Evolutionary conservation across 2,329 filamentous ascomycete species (phyloP).

Genomic region (Intubia oerlemansii): DNA sequence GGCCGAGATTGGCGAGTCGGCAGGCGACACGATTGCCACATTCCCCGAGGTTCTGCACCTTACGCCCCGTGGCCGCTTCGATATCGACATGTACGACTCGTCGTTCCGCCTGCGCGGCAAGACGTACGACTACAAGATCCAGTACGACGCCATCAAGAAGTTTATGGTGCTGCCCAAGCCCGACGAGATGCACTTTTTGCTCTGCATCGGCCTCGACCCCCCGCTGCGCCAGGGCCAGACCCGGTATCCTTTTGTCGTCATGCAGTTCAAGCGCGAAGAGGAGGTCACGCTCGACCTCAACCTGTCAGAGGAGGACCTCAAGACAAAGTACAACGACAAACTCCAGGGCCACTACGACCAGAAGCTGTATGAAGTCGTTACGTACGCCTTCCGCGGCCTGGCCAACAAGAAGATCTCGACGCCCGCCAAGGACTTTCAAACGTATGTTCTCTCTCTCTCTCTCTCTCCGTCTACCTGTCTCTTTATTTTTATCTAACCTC

Average conservation of each 20-base stretch:
- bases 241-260: slow-evolving; percentile 91
- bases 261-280: slow-evolving; percentile 97
- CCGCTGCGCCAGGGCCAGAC: slow-evolving; percentile 94
- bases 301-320: slow-evolving; percentile 74
- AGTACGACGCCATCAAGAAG: slow-evolving; percentile 95
- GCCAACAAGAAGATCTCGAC: slow-evolving; percentile 89
- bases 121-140: slow-evolving; percentile 99
- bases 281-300: slow-evolving; percentile 94
- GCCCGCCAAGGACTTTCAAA: slow-evolving; percentile 84
- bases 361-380: slow-evolving; percentile 80
- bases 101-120: slow-evolving; percentile 95
- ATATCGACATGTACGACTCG: slow-evolving; percentile 98
- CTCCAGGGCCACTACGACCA: slow-evolving; percentile 80
- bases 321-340: slow-evolving; percentile 74
- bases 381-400: slow-evolving; percentile 84
- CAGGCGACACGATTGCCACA: slow-evolving; percentile 94
- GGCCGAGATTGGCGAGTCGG: slow-evolving; percentile 95
- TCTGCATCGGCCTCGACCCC: slow-evolving; percentile 84
- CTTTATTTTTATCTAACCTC: background rate
- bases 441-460: too few species aligned
- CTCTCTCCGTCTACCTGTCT: background rate
- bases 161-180: slow-evolving; percentile 97
- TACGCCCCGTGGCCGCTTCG: slow-evolving; percentile 95
- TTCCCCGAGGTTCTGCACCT: slow-evolving; percentile 95
- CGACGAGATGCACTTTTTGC: slow-evolving; percentile 90